Evolutionary conservation across 2,329 filamentous ascomycete species (phyloP), one percentile per base, ranked within the genome.

Genomic region (Diplodia intermedia): DNA sequence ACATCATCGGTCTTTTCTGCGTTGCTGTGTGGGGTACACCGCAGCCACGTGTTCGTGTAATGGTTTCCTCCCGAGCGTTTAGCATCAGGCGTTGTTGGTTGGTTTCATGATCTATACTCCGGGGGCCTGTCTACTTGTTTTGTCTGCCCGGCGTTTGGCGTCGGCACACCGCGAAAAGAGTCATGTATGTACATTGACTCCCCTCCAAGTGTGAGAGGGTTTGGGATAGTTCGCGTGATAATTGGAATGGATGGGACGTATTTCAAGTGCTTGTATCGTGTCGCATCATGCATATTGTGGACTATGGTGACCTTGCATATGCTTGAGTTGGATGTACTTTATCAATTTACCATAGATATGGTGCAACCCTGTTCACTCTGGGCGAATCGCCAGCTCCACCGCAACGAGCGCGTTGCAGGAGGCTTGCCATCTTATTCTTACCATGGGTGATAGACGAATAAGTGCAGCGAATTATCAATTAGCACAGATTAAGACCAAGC

Each of bases 41-140:
- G 20, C 60, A 63, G 60, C n/a, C 14, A 11, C 47, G 31, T 52
- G 47, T 40, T 63, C 6, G 60, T 63, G n/a, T 63, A 63, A n/a
- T 50, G 60, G 23, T 36, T 61, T 31, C 2, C 7, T 49, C 14
- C 43, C 26, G 40, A 50, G 43, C 43, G 57, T 62, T 50, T 18
- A 62, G 57, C 57, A 62, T 33, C 18, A 31, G 57, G 57, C 57
- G 40, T 61, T 61, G 14, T 49, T 47, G 20, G 36, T 11, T 43
- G 3, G 9, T 31, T 53, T 18, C 31, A 29, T 14, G 31, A 40
- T 40, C 15, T 47, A 29, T 50, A 33, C 31, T 49, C 4, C 12
- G 26, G 31, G 18, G 47, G 23, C 3, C 12, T 36, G 40, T 31
- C 23, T 49, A 8, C 7, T 36, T 23, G 26, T 26, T 47, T 18